Base-by-base conservation (phyloP, 176 grass and related monocot species). In the Chrysopogon serrulatus region DNA sequence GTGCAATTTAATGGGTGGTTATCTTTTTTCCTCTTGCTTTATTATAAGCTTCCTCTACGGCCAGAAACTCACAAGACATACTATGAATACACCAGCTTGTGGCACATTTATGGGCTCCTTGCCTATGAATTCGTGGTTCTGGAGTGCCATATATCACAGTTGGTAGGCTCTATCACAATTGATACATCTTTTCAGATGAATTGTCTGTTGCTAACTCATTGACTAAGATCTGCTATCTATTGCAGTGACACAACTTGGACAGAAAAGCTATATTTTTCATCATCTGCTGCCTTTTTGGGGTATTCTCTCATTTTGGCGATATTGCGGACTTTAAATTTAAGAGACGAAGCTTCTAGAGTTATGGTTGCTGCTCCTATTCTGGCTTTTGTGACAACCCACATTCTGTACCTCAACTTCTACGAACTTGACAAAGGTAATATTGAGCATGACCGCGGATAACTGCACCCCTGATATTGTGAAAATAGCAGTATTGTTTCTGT, bases 71-170 rank as follows among this genome's bases (percentile, higher is more conserved):
- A 80, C 0, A 90, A 70, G 57, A 92, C 97, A 14, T 99, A 91
- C 75, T 99, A 99, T 33, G 97, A 99, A 19, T 99, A 92, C 42
- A 96, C 97, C 74, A 81, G 91, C 37, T 60, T 96, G 8, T 96
- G 91, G 93, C 97, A 99, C 66, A 87, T 99, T 35, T 94, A 94
- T 56, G 91, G 91, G 30, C 82, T 96, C 43, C 83, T 96, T 73
- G 79, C 93, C 41, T n/a, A 92, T 96, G 93, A 96, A 96, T 94
- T 90, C 93, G 1, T 96, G 97, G 97, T 96, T 94, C 69, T 99
- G 93, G 97, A 87, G 90, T 85, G 87, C 90, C 80, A 99, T 99
- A 85, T 96, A 92, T 87, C 97, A 99, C 73, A 94, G 91, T 23
- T 83, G 91, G 97, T 96, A 86, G 8, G 84, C 44, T 49, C 17